Conservation (phyloP, 495 filamentous ascomycete species). For the Xylaria cubensis region DNA sequence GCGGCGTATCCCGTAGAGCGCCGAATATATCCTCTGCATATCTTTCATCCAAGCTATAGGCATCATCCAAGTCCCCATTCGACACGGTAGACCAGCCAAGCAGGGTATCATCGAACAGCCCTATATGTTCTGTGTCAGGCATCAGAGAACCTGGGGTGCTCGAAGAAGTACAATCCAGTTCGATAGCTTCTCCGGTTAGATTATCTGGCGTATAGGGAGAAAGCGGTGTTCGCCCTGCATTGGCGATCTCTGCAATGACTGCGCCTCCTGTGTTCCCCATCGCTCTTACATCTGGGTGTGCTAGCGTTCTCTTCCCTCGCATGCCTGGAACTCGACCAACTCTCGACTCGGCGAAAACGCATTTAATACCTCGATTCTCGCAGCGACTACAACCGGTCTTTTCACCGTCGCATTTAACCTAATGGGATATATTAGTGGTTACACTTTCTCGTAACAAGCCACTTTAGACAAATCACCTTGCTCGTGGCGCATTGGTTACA, state of each 20-base stretch:
- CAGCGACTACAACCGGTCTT: background rate
- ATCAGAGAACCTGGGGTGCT: background rate
- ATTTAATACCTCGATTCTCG: conserved; percentile 5
- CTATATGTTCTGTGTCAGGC: background rate
- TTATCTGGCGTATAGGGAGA: background rate
- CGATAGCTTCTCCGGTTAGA: background rate
- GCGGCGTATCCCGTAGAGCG: background rate
- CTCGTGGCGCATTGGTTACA: conserved; percentile 4
- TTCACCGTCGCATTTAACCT: conserved; percentile 2
- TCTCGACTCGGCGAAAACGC: conserved; percentile 3
- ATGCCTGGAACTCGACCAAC: conserved; percentile 3
- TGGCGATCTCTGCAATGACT: background rate
- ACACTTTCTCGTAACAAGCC: background rate
- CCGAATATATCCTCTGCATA: conserved; percentile 4
- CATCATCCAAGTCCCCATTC: background rate
- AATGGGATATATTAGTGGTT: background rate
- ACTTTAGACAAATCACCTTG: background rate
- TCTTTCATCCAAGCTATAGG: conserved; percentile 1
- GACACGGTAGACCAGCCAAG: conserved; percentile 3
- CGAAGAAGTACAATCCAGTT: background rate
- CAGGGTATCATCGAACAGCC: background rate
- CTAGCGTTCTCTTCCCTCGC: conserved; percentile 3
- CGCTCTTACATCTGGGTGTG: background rate
- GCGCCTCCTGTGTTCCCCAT: background rate
- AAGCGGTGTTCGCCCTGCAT: background rate